Evolutionary conservation across 352 stramenopile genomes (phyloP), one percentile per base, ranked within the genome.

Genomic region (Phytophthora hibernalis): DNA sequence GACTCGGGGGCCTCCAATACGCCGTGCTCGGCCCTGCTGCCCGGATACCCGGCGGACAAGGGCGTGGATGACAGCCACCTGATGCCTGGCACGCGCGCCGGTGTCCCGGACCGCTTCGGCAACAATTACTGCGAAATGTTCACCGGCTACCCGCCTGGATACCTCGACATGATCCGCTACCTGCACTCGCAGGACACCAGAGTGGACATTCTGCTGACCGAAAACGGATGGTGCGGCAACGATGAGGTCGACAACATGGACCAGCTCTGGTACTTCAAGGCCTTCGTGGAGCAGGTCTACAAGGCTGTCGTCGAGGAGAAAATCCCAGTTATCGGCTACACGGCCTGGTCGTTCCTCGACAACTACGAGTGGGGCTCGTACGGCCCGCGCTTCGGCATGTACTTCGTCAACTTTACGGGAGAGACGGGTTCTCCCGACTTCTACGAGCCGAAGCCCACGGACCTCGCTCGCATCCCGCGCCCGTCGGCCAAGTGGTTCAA

Each of bases 291-390:
- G 40, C 72, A 86, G 11, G 81, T 92, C 5, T 72, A 87, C 60
- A 77, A 71, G 55, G 81, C 75, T 10, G 54, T 87, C 15, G 59
- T 59, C 2, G 65, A 85, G 22, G 61, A 84, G 10, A 70, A 80
- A 12, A 87, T 92, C 50, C 77, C 80, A 18, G 65, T 98, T 26
- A 80, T 85, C 54, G 93, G 90, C 8, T 98, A 98, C 72, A 98
- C 96, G 74, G 91, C 89, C 3, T 98, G 94, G 95, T 93, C 78
- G 33, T 81, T 98, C 26, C 68, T 98, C 49, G 95, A 98, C 71
- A 98, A 98, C 65, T 98, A 97, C 73, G 95, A 99, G 69, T 99
- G 96, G 96, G 78, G 93, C 4, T 88, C 78, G 40, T 91, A 68
- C 61, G 70, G 75, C 10, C 71, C 76, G 20, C 77, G 80, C 24